These are phyloP conservation scores for Suhomyces ambrosiae DNA, from an alignment of 1,139 yeast genomes.

Conservation along the genomic window DNA sequence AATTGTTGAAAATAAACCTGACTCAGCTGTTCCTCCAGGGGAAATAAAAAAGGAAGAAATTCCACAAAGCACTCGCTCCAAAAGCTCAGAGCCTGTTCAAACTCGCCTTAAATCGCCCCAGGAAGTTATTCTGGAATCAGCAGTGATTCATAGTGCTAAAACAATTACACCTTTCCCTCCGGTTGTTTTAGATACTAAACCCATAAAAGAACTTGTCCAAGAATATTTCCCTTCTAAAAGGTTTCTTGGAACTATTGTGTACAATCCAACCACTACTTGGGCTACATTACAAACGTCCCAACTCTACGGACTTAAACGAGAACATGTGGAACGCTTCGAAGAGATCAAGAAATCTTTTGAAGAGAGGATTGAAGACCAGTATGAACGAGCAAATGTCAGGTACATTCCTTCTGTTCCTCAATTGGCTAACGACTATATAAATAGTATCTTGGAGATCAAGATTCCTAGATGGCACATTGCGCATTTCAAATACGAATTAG, in stretches of 20 bases:
- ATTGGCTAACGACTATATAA: conserved; percentile 55
- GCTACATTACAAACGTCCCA: conserved; percentile 39
- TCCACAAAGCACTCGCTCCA: neutral
- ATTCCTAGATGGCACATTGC: conserved; percentile 53
- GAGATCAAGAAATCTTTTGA: conserved; percentile 32
- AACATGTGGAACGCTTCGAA: conserved; percentile 34
- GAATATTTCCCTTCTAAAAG: conserved; percentile 50
- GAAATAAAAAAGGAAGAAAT: conserved; percentile 1
- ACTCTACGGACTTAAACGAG: conserved; percentile 40
- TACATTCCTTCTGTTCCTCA: conserved; percentile 50
- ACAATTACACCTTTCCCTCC: conserved; percentile 16
- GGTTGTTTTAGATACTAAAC: conserved; percentile 39
- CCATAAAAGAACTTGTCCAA: conserved; percentile 48
- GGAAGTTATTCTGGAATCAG: neutral
- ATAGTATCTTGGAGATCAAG: conserved; percentile 62
- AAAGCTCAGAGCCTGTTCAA: neutral
- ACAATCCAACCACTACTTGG: conserved; percentile 58
- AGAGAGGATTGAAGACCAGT: conserved; percentile 26
- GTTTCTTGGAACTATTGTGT: conserved; percentile 62
- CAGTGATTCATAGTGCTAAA: neutral
- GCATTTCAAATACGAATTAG: conserved; percentile 32
- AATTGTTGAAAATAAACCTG: neutral
- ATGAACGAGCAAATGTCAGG: conserved; percentile 19
- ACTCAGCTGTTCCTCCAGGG: neutral
- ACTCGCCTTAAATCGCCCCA: neutral